Conservation (phyloP, 1,139 yeast species). For the Zygoascus hellenicus region DNA sequence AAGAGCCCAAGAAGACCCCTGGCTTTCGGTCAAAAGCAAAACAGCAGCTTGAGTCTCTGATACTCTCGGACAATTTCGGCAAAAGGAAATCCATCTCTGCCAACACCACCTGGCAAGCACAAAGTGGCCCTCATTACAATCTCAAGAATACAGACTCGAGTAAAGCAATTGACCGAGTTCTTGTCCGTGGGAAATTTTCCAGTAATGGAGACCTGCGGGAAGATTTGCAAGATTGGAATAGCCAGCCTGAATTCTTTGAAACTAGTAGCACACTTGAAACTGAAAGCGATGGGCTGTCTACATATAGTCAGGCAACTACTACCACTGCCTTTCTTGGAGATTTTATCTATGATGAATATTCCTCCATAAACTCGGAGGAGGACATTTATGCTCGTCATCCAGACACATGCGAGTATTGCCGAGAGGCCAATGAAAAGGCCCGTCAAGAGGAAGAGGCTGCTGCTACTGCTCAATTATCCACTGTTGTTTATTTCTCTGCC, state of each 20-base stretch:
- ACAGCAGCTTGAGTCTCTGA: constrained; percentile 8
- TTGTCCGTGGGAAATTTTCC: constrained; percentile 11
- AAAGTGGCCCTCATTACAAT: not conserved
- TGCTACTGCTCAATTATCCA: not conserved
- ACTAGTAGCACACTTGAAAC: not conserved
- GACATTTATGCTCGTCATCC: not conserved
- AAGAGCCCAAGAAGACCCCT: constrained; percentile 4
- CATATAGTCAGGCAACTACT: not conserved
- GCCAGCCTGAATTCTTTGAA: constrained; percentile 12
- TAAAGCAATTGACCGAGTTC: constrained; percentile 6
- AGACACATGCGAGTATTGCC: constrained; percentile 10
- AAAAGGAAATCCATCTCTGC: not conserved
- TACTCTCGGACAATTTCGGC: constrained; percentile 2
- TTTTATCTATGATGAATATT: not conserved
- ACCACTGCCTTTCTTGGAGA: constrained; percentile 1
- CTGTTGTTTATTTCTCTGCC: constrained; percentile 5
- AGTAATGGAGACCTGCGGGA: constrained; percentile 10
- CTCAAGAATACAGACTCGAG: not conserved
- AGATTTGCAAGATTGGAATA: constrained; percentile 8
- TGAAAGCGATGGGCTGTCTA: not conserved
- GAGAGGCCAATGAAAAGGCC: not conserved
- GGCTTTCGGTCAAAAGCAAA: constrained; percentile 2
- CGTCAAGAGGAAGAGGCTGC: not conserved
- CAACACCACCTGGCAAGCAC: too few relatives aligned
- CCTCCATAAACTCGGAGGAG: not conserved